Conservation (phyloP, 495 filamentous ascomycete species). For the Penicillium ochrochloron region DNA sequence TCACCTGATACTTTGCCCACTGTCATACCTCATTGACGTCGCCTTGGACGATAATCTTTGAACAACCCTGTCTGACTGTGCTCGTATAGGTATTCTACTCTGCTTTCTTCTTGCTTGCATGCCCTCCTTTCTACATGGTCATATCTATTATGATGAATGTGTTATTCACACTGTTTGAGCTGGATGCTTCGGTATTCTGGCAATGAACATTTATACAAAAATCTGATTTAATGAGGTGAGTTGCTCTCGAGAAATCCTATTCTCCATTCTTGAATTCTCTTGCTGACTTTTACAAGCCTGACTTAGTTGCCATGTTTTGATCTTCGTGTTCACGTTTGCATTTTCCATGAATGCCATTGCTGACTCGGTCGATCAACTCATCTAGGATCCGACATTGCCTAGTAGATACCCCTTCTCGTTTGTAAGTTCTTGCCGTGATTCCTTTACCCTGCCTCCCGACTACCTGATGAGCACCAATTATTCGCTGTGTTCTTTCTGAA, state of each 20-base stretch:
- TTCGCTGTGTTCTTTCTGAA: constrained; percentile 85
- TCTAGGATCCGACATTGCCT: constrained; percentile 27
- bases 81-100: constrained; percentile 38
- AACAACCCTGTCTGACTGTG: constrained; percentile 25
- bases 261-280: constrained; percentile 1
- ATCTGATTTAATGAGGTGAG: constrained; percentile 99
- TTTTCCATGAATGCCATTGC: constrained; percentile 35
- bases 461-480: constrained; percentile 71
- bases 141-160: constrained; percentile 69
- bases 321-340: constrained; percentile 32
- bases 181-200: constrained; percentile 56
- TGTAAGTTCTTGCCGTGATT: constrained; percentile 32
- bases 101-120: constrained; percentile 17
- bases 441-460: constrained; percentile 9
- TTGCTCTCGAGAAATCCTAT: constrained; percentile 8
- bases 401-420: constrained; percentile 14
- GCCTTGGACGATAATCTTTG: constrained; percentile 15
- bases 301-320: constrained; percentile 49
- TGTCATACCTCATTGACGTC: constrained; percentile 18
- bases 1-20: constrained; percentile 75
- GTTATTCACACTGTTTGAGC: constrained; percentile 99
- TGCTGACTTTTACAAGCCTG: constrained; percentile 55
- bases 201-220: constrained; percentile 86
- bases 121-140: constrained; percentile 40
- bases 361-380: constrained; percentile 35